A percentile compares a stretch with the other conserved stretches of the same genome.
phyloP scores from a whole-genome alignment of 129 eudicot genomes.

The Flaveria bidentis region DNA sequence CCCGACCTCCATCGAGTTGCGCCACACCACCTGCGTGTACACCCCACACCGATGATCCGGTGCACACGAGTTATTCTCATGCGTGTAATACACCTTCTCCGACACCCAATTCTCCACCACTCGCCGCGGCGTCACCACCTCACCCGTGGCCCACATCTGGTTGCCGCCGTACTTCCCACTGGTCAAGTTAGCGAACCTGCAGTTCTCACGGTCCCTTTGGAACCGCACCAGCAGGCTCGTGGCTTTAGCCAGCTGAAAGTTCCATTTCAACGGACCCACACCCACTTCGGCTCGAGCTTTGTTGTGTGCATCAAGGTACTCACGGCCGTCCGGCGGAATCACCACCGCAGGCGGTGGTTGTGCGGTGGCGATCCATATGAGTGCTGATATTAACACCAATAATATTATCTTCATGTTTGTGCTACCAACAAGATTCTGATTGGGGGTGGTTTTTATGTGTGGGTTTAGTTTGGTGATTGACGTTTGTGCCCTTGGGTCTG shows the following conservation, averaged over 20 bases:
- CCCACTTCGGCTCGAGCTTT: constrained; percentile 68
- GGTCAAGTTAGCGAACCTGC: constrained; percentile 65
- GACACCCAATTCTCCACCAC: constrained; percentile 77
- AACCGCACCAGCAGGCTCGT: constrained; percentile 62
- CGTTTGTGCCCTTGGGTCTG: constrained; percentile 15
- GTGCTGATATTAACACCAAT: constrained; percentile 25
- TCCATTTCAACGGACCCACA: constrained; percentile 69
- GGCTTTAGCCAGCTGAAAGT: constrained; percentile 54
- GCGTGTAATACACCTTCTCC: constrained; percentile 65
- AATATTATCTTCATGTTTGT: constrained; percentile 40
- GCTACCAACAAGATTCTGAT: not conserved
- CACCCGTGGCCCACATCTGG: constrained; percentile 64
- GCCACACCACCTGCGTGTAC: constrained; percentile 95
- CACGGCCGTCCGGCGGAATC: constrained; percentile 44
- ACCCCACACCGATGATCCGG: constrained; percentile 72
- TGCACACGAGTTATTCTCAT: constrained; percentile 61
- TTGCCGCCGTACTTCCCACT: constrained; percentile 73
- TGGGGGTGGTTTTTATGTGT: constrained; percentile 20
- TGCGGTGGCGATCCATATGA: constrained; percentile 34
- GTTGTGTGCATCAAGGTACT: constrained; percentile 71
- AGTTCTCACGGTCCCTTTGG: constrained; percentile 64
- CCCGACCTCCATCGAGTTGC: constrained; percentile 65
- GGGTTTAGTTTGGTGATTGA: constrained; percentile 15
- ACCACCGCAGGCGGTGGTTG: constrained; percentile 40
- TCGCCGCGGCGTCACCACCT: constrained; percentile 44